phyloP scores from a whole-genome alignment of 2,329 filamentous ascomycete species.

The Claviceps sp. region DNA sequence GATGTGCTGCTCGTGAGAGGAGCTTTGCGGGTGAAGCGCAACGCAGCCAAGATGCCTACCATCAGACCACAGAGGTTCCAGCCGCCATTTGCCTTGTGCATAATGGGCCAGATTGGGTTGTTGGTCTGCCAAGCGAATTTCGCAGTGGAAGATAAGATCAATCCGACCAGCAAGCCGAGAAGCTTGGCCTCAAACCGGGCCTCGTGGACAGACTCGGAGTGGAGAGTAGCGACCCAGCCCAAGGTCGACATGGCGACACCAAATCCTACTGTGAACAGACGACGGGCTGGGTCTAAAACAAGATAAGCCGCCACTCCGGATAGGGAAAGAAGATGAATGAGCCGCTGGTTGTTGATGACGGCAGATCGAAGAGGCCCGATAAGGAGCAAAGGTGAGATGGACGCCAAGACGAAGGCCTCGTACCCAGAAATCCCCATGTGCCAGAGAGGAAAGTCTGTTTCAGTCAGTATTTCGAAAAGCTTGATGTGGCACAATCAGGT shows the following conservation, averaged over 20 bases:
- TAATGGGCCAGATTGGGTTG: constrained; percentile 92
- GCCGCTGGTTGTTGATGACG: constrained; percentile 53
- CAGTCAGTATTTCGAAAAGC: neutral
- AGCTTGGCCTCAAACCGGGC: constrained; percentile 69
- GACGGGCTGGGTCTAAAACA: constrained; percentile 55
- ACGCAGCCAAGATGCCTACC: constrained; percentile 60
- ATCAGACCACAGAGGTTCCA: constrained; percentile 77
- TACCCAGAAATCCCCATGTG: constrained; percentile 98
- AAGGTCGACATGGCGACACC: constrained; percentile 70
- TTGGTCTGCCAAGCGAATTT: constrained; percentile 93
- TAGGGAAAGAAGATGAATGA: constrained; percentile 65
- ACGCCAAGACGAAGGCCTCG: constrained; percentile 77
- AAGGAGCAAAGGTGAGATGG: constrained; percentile 68
- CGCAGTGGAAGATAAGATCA: constrained; percentile 73
- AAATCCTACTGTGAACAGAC: constrained; percentile 71
- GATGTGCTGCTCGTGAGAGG: constrained; percentile 30
- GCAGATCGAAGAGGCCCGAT: constrained; percentile 55
- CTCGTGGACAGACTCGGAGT: constrained; percentile 61
- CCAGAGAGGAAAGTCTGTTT: constrained; percentile 83
- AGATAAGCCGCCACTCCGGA: constrained; percentile 69
- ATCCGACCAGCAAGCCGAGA: constrained; percentile 65
- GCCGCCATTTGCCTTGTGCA: constrained; percentile 80
- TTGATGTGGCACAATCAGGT: neutral
- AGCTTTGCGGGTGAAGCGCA: constrained; percentile 59
- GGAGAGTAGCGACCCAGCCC: constrained; percentile 72